Evolutionary conservation across 2,329 filamentous ascomycete species (phyloP).

Genomic region (Endoconidiophora polonica): DNA sequence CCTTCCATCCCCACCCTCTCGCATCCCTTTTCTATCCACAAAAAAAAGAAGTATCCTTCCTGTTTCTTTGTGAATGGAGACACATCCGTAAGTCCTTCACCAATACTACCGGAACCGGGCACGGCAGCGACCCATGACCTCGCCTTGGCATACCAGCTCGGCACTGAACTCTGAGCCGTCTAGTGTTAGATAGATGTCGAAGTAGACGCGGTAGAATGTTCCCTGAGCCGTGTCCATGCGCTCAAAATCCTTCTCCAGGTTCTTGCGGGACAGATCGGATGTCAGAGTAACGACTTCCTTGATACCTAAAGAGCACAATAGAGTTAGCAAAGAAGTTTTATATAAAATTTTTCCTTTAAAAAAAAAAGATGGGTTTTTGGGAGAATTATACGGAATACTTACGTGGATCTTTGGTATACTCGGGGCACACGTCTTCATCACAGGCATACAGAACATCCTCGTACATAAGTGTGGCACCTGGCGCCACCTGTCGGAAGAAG

Average conservation of each 20-base stretch:
- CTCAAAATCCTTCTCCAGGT: constrained; percentile 97
- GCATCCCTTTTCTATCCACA: too few species aligned
- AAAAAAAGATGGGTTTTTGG: neutral
- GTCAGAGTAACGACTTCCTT: constrained; percentile 98
- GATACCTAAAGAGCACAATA: constrained; percentile 47
- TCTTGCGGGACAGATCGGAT: constrained; percentile 91
- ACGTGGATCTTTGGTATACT: constrained; percentile 99
- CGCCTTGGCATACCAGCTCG: constrained; percentile 95
- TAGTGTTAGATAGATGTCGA: constrained; percentile 75
- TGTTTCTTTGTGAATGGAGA: too few species aligned
- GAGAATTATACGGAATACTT: constrained; percentile 72
- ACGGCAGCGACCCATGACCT: constrained; percentile 95
- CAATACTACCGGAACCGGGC: constrained; percentile 56
- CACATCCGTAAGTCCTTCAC: too few species aligned
- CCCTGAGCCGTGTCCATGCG: constrained; percentile 98
- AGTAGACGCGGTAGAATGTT: constrained; percentile 76
- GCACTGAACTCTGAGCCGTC: constrained; percentile 97
- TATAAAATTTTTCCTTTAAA: too few species aligned
- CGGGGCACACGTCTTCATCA: constrained; percentile 92
- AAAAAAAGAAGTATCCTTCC: too few species aligned
- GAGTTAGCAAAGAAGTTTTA: constrained; percentile 2
- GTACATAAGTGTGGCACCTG: constrained; percentile 96
- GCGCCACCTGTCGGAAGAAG: constrained; percentile 95
- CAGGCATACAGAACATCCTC: constrained; percentile 96
- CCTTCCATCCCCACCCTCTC: too few species aligned